Conservation (phyloP, 2,329 filamentous ascomycete species). For the Nothophaeocryptopus gaeumannii region DNA sequence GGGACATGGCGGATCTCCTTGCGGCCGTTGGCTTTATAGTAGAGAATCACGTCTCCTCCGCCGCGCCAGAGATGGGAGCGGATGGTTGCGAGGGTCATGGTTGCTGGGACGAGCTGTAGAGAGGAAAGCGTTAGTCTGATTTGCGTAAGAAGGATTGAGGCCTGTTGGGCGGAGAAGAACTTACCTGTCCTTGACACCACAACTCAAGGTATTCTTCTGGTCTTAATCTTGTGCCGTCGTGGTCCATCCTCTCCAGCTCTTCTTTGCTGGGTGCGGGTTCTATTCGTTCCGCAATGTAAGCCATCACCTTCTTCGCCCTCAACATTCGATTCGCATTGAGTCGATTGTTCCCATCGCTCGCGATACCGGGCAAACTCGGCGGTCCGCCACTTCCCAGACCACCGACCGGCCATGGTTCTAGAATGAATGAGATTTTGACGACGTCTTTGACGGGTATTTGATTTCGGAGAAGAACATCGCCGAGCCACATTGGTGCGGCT, state of each 20-base stretch:
- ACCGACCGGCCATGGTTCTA: slow-evolving; percentile 72
- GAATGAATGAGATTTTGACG: slow-evolving; percentile 89
- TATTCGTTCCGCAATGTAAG: slow-evolving; percentile 88
- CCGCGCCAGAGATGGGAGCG: slow-evolving; percentile 92
- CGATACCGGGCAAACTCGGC: slow-evolving; percentile 63
- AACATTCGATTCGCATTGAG: slow-evolving; percentile 97
- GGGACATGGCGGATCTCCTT: slow-evolving; percentile 52
- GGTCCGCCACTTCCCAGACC: not conserved
- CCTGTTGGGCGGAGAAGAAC: slow-evolving; percentile 35
- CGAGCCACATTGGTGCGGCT: slow-evolving; percentile 85
- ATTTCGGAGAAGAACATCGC: slow-evolving; percentile 80
- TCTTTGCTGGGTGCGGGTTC: slow-evolving; percentile 57
- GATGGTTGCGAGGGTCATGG: slow-evolving; percentile 91
- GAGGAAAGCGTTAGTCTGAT: slow-evolving; percentile 37
- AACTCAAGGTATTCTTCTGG: slow-evolving; percentile 94
- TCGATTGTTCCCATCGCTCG: slow-evolving; percentile 77
- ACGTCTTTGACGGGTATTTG: slow-evolving; percentile 82
- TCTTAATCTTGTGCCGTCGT: slow-evolving; percentile 47
- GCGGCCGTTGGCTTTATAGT: slow-evolving; percentile 89
- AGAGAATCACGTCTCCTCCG: slow-evolving; percentile 84
- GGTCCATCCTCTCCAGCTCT: slow-evolving; percentile 44
- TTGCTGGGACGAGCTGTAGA: slow-evolving; percentile 62
- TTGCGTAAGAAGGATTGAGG: slow-evolving; percentile 10
- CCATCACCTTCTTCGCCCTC: slow-evolving; percentile 87
- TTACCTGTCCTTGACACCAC: slow-evolving; percentile 88